Evolutionary conservation across 2,329 filamentous ascomycete species (phyloP).

Genomic region (Talaromyces sp.): DNA sequence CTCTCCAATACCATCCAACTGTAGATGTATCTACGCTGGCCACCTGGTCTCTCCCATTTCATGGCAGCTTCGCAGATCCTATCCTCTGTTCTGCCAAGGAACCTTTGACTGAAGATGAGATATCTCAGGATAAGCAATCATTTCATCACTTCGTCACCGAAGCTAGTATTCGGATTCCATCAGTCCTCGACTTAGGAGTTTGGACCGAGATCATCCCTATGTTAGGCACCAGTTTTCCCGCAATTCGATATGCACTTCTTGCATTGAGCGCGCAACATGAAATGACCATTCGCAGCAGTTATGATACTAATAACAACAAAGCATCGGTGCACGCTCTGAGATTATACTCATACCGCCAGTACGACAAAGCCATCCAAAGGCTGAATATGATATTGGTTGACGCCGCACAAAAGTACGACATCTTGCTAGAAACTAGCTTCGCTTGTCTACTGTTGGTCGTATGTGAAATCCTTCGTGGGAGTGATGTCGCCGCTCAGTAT

Average conservation of each 20-base stretch:
- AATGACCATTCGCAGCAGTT: background rate
- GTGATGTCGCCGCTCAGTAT: slow-evolving; percentile 1
- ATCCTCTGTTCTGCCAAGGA: background rate
- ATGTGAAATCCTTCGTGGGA: background rate
- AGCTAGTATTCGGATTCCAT: background rate
- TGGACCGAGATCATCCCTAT: background rate
- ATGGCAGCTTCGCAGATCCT: background rate
- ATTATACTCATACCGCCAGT: background rate
- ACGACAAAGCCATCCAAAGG: background rate
- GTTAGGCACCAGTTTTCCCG: background rate
- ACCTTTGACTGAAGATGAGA: background rate
- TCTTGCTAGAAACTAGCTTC: background rate
- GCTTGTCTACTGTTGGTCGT: slow-evolving; percentile 1
- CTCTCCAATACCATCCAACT: background rate
- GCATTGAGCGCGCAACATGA: background rate
- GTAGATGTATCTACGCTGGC: background rate
- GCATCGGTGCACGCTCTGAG: background rate
- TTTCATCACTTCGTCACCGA: background rate
- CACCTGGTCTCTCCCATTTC: background rate
- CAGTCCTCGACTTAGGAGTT: background rate
- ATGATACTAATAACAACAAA: background rate
- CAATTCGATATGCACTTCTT: slow-evolving; percentile 2
- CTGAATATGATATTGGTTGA: slow-evolving; percentile 2
- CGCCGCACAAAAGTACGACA: background rate
- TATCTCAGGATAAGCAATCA: background rate